Evolutionary conservation across 1,284 basidiomycete genomes (phyloP).

Genomic region (Ganoderma sinense): DNA sequence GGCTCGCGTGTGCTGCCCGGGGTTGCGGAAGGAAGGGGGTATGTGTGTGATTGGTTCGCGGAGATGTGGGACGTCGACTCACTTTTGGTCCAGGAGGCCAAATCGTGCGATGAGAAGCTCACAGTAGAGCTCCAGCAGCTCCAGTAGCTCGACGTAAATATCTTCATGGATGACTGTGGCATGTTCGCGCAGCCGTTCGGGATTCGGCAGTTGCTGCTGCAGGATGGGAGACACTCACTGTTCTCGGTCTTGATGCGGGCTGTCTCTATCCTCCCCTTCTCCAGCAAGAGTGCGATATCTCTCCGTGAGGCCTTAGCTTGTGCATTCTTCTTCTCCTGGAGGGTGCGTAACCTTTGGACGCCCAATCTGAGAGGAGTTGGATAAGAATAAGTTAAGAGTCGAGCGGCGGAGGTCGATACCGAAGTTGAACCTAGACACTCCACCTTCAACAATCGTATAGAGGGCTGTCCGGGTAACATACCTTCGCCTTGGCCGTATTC

Average conservation of each 20-base stretch:
- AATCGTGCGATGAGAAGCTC: conserved; percentile 95
- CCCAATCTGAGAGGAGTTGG: conserved; percentile 66
- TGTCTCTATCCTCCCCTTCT: conserved; percentile 83
- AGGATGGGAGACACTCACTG: conserved; percentile 52
- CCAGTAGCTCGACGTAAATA: conserved; percentile 85
- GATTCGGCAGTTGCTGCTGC: background rate
- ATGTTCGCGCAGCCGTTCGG: background rate
- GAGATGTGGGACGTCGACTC: conserved; percentile 38
- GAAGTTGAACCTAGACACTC: conserved; percentile 64
- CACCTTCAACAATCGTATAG: background rate
- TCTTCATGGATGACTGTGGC: conserved; percentile 84
- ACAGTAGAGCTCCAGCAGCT: conserved; percentile 93
- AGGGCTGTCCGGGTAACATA: conserved; percentile 27
- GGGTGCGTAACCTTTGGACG: conserved; percentile 87
- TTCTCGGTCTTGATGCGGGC: conserved; percentile 86
- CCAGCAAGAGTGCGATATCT: conserved; percentile 82
- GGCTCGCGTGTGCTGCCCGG: conserved; percentile 75
- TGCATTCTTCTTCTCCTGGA: conserved; percentile 94
- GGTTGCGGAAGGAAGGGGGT: background rate
- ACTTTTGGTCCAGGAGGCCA: conserved; percentile 88
- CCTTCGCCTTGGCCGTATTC: conserved; percentile 80
- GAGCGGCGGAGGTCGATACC: conserved; percentile 48
- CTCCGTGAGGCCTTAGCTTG: conserved; percentile 86
- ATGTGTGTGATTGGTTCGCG: background rate
- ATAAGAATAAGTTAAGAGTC: conserved; percentile 32